Percentiles rank a stretch among this genome's conserved stretches.
Conservation (phyloP, 2,329 filamentous ascomycete species). For the Xylariaceae sp. region DNA sequence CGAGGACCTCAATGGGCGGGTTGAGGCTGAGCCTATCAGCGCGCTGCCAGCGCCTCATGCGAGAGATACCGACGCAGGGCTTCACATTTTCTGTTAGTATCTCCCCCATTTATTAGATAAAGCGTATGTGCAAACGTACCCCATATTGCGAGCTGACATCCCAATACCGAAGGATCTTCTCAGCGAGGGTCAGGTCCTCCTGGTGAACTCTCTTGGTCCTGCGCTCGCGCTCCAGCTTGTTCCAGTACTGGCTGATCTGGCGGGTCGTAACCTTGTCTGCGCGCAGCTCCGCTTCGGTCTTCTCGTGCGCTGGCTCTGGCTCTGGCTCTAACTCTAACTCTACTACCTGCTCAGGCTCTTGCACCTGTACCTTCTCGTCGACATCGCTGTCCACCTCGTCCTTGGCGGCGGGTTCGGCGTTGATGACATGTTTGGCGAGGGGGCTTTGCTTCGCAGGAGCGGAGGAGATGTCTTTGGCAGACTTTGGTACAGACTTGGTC, state of each 20-base stretch:
- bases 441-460: constrained; percentile 46
- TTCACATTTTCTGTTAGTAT: constrained; percentile 45
- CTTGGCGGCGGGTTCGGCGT: constrained; percentile 24
- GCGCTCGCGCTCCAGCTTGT: constrained; percentile 70
- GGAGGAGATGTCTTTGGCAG: constrained; percentile 51
- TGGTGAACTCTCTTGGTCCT: constrained; percentile 79
- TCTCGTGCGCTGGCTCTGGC: constrained; percentile 42
- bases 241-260: constrained; percentile 82
- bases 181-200: constrained; percentile 70
- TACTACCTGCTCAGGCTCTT: constrained; percentile 29
- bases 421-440: constrained; percentile 37
- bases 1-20: constrained; percentile 88
- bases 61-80: constrained; percentile 87
- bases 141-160: constrained; percentile 92
- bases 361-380: constrained; percentile 29
- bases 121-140: constrained; percentile 61
- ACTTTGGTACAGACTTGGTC: constrained; percentile 59
- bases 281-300: constrained; percentile 58
- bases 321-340: constrained; percentile 33
- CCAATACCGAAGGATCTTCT: constrained; percentile 91
- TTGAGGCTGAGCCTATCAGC: constrained; percentile 83
- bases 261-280: constrained; percentile 71
- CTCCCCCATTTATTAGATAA: background rate
- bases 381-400: constrained; percentile 27
- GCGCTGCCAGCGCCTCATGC: constrained; percentile 85